Percentiles rank a stretch among this genome's conserved stretches.
Conservation (phyloP, 2,329 filamentous ascomycete genomes). For the Alternaria viburni region DNA sequence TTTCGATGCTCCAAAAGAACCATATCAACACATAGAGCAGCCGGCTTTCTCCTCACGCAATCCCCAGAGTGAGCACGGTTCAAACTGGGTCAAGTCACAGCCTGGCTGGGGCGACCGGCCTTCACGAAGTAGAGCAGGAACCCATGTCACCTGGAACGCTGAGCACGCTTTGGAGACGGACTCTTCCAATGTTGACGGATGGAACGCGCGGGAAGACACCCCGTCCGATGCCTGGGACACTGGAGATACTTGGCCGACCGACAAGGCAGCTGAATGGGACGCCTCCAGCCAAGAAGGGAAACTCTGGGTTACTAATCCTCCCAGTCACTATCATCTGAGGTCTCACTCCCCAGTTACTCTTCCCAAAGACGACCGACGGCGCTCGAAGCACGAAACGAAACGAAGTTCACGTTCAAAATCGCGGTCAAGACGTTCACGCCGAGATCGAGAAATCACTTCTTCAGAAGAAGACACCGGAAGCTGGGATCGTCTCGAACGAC, state of each 20-base stretch:
- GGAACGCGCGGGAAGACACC: conserved; percentile 17
- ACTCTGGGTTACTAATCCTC: not conserved
- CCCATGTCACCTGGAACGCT: conserved; percentile 19
- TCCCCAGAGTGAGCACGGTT: not conserved
- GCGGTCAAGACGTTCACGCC: not conserved
- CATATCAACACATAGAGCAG: not conserved
- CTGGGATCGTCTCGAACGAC: conserved; percentile 6
- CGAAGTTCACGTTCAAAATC: conserved; percentile 5
- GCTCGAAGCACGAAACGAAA: not conserved
- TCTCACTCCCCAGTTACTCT: not conserved
- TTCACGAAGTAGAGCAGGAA: conserved; percentile 1
- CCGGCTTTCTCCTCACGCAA: not conserved
- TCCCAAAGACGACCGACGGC: not conserved
- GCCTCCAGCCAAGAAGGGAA: not conserved
- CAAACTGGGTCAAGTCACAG: conserved; percentile 9
- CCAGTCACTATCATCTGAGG: not conserved
- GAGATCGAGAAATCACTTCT: not conserved
- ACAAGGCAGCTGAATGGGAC: not conserved
- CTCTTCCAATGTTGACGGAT: conserved; percentile 12
- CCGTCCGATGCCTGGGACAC: conserved; percentile 27
- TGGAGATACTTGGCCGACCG: conserved; percentile 20
- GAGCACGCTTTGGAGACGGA: conserved; percentile 13
- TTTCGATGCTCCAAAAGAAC: not conserved
- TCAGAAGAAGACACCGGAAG: conserved; percentile 14
- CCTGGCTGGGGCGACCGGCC: conserved; percentile 4